A percentile compares a stretch with the other conserved stretches of the same genome.
Conservation (phyloP, 2,329 filamentous ascomycete genomes). For the Dothidotthia symphoricarpi region DNA sequence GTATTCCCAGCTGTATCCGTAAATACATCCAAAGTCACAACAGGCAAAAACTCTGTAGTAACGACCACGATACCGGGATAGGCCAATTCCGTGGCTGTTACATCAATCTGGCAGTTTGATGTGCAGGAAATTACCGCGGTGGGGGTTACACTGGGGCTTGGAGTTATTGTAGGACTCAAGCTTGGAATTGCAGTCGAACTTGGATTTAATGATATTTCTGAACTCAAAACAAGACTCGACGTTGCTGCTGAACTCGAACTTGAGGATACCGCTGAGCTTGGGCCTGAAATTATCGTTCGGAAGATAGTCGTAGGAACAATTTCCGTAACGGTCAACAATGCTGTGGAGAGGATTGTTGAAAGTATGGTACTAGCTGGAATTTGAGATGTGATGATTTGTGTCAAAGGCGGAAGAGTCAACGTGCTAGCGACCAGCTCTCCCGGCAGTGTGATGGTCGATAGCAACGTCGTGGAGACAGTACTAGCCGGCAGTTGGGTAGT, state of each 20-base stretch:
- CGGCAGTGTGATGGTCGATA: slow-evolving; percentile 24
- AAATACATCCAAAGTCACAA: slow-evolving; percentile 26
- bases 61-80: slow-evolving; percentile 30
- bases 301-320: slow-evolving; percentile 23
- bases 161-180: too few species aligned
- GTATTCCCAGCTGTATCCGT: slow-evolving; percentile 11
- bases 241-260: too few species aligned
- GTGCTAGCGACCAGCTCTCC: slow-evolving; percentile 5
- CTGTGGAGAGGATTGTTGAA: slow-evolving; percentile 16
- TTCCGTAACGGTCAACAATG: slow-evolving; percentile 17
- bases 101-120: slow-evolving; percentile 32
- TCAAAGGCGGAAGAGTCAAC: slow-evolving; percentile 15
- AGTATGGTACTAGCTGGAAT: slow-evolving; percentile 26
- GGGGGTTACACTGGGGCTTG: slow-evolving; percentile 13
- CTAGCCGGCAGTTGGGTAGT: slow-evolving; percentile 21
- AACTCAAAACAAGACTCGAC: too few species aligned
- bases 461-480: slow-evolving; percentile 23
- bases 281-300: slow-evolving; percentile 20
- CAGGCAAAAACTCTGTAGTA: slow-evolving; percentile 13
- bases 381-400: slow-evolving; percentile 24
- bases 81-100: slow-evolving; percentile 28
- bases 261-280: too few species aligned
- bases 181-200: too few species aligned
- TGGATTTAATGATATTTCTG: too few species aligned
- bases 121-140: slow-evolving; percentile 23